phyloP scores from a whole-genome alignment of 106 monocot genomes.

The Dendrobium huoshanense region DNA sequence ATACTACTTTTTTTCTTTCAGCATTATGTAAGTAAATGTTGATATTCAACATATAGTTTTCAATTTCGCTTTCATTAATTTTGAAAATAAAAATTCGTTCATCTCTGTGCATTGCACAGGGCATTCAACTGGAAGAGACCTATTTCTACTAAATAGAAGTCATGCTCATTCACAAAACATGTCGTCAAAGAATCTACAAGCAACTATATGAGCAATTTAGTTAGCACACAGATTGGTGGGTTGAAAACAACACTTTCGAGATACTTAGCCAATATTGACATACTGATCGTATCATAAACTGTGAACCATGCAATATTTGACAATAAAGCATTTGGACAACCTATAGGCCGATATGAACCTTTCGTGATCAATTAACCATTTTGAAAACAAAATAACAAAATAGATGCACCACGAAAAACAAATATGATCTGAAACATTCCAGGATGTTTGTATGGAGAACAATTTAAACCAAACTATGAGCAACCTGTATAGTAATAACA shows the following conservation, averaged over 20 bases:
- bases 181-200: not conserved
- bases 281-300: not conserved
- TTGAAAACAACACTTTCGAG: not conserved
- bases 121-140: not conserved
- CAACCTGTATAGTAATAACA: no score
- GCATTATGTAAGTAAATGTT: not conserved
- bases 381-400: no score
- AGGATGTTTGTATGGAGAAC: no score
- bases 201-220: no score
- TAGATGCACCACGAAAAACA: no score
- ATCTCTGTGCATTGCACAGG: not conserved
- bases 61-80: not conserved
- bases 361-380: no score
- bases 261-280: not conserved
- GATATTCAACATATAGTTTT: not conserved
- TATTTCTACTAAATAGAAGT: not conserved
- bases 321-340: no score
- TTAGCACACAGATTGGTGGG: no score
- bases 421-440: no score
- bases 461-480: no score
- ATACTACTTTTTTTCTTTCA: not conserved
- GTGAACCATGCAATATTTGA: not conserved
- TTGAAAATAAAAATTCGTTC: not conserved
- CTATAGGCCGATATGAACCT: no score
- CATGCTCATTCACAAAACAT: not conserved